A percentile compares a stretch with the other conserved stretches of the same genome.
Evolutionary conservation across 805 yeast species (phyloP).

Genomic region (Yarrowia sp.): DNA sequence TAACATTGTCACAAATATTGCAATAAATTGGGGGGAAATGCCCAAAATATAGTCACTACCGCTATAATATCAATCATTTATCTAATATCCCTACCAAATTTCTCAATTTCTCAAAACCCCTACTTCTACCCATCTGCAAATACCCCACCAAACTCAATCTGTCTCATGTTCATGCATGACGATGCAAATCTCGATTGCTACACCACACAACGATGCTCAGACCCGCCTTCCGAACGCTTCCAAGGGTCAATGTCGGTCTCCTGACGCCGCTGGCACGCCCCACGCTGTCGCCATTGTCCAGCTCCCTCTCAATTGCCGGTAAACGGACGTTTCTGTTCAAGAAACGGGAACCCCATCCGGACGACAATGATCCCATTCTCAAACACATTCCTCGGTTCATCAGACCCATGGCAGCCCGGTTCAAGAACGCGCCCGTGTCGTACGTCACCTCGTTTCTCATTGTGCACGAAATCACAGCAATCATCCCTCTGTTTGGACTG

Average conservation of each 20-base stretch:
- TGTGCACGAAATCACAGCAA: conserved; percentile 77
- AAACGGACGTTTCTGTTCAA: conserved; percentile 7
- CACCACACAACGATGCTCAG: conserved; percentile 1
- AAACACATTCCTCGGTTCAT: conserved; percentile 59
- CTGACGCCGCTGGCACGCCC: conserved; percentile 4
- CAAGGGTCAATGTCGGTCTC: not conserved
- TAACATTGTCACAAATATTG: too few species aligned
- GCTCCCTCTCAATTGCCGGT: not conserved
- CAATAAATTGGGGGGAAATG: too few species aligned
- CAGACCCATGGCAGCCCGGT: conserved; percentile 58
- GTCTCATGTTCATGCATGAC: not conserved
- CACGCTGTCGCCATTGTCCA: not conserved
- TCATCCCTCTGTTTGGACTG: conserved; percentile 69
- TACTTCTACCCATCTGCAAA: too few species aligned
- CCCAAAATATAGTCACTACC: too few species aligned
- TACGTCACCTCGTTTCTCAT: conserved; percentile 69
- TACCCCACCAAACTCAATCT: not conserved
- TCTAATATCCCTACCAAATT: too few species aligned
- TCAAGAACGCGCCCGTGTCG: conserved; percentile 63
- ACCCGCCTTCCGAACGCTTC: conserved; percentile 14
- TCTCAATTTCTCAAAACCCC: too few species aligned
- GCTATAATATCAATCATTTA: too few species aligned
- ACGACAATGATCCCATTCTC: conserved; percentile 47
- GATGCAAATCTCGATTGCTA: conserved; percentile 1
- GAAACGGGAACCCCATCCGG: conserved; percentile 26